Percentiles rank a stretch among this genome's conserved stretches.
phyloP scores from a whole-genome alignment of 306 rosid genomes.

The Nissolia schottii region DNA sequence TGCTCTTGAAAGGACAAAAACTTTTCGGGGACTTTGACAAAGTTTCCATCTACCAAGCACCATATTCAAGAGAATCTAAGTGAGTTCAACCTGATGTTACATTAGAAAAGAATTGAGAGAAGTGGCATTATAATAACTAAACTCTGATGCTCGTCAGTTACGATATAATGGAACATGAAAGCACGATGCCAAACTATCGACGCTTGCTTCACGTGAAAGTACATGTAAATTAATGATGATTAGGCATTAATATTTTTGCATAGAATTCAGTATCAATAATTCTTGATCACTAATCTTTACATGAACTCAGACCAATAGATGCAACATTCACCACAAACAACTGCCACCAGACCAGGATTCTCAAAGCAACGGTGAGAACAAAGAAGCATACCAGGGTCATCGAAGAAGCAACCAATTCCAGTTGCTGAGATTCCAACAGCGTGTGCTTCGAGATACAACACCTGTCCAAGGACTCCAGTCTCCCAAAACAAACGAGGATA shows the following conservation, averaged over 20 bases:
- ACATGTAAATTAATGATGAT: background rate
- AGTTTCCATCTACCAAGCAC: background rate
- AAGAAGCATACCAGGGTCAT: constrained; percentile 67
- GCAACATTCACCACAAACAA: background rate
- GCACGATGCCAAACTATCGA: background rate
- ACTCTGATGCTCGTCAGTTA: background rate
- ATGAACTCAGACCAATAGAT: background rate
- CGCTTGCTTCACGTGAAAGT: background rate
- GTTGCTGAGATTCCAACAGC: constrained; percentile 91
- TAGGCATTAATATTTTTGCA: background rate
- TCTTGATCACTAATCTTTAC: background rate
- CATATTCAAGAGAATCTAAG: background rate
- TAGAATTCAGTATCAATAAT: background rate
- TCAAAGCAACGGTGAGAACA: background rate
- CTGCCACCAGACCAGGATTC: constrained; percentile 15
- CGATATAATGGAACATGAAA: constrained; percentile 1
- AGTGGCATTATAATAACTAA: background rate
- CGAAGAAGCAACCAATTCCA: constrained; percentile 98
- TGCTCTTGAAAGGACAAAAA: background rate
- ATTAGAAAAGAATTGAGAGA: background rate
- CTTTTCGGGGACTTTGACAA: background rate
- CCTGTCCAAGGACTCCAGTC: constrained; percentile 96
- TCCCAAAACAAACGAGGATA: constrained; percentile 98
- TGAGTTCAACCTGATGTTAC: background rate
- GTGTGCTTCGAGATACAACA: constrained; percentile 90